These are phyloP conservation scores for Lolium perenne DNA, from an alignment of 176 grass and related monocot genomes.

Conservation along the genomic window DNA sequence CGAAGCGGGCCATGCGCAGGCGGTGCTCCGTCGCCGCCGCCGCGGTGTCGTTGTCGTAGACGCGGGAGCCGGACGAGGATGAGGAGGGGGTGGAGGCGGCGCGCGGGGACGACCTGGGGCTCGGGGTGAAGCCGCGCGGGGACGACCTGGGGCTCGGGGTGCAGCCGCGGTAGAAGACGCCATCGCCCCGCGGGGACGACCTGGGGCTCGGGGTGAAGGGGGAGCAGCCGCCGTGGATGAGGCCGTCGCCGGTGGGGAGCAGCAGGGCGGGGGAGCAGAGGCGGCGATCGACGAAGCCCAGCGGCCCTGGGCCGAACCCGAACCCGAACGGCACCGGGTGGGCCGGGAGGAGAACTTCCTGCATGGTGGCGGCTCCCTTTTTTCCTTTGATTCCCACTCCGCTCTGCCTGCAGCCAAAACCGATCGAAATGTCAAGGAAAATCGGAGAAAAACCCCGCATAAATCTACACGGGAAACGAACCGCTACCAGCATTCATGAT, in stretches of 20 bases:
- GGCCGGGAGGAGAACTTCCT: constrained; percentile 60
- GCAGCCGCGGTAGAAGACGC: constrained; percentile 52
- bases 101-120: background rate
- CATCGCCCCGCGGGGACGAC: background rate
- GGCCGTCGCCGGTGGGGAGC: constrained; percentile 45
- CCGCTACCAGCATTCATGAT: background rate
- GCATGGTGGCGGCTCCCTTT: constrained; percentile 49
- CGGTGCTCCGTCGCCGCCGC: constrained; percentile 42
- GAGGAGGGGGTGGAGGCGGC: constrained; percentile 48
- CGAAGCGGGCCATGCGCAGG: constrained; percentile 63
- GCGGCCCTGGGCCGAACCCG: constrained; percentile 45
- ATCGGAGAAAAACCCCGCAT: background rate
- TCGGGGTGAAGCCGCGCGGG: background rate
- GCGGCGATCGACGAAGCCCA: constrained; percentile 45
- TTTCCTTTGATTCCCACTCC: background rate
- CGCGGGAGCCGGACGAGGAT: constrained; percentile 50
- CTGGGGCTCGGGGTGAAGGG: background rate
- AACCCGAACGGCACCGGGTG: constrained; percentile 52
- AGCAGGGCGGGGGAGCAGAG: constrained; percentile 39
- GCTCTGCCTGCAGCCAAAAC: constrained; percentile 34
- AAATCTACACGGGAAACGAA: background rate
- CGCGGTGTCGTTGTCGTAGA: constrained; percentile 34
- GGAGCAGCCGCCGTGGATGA: constrained; percentile 55
- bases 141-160: constrained; percentile 7
- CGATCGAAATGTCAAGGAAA: constrained; percentile 35